Base-by-base conservation (phyloP, 2,329 filamentous ascomycete species). In the Albifimbria verrucaria region DNA sequence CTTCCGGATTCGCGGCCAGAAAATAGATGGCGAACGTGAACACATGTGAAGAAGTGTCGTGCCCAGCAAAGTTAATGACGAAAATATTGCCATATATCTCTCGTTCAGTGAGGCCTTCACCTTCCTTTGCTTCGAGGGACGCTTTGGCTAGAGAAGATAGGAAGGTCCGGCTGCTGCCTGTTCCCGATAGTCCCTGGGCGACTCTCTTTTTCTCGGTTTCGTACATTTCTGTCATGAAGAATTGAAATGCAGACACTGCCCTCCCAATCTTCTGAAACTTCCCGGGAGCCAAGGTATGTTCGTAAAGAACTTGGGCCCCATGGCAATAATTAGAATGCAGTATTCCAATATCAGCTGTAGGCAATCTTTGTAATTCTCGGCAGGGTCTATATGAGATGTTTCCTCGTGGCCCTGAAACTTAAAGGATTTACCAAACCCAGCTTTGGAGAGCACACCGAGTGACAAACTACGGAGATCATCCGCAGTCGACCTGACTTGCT, bases 61-160 rank as follows among this genome's bases (percentile, higher is more conserved):
- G 76, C 0, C 78, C 78, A 0, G 78, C 78, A 48, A 80, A 67
- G 46, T 75, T 78, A 55, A 79, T 71, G 1, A 75, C 64, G 49
- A 77, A 78, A 44, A 78, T 63, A 45, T 80, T 80, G 12, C 77
- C 76, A 42, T 75, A 75, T 6, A 81, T 73, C 53, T 81, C 77
- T 1, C 55, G 54, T 44, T 73, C 70, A 1, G 62, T 73, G 32
- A 72, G 64, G 11, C 65, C 55, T 24, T 55, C 58, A 4, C 52
- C 51, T 1, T 48, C 39, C 2, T 23, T 50, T 44, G 52, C 22
- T 11, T 59, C 56, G 32, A 60, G 54, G 1, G 59, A 60, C 3
- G 59, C 59, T 24, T 58, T 51, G 0, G 60, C 59, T 6, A 61
- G 52, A 20, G 58, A 55, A 22, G 56, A 60, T 58, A 61, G 58